Evolutionary conservation across 1,284 basidiomycete genomes (phyloP), one percentile per base, ranked within the genome.

Genomic region (Cutaneotrichosporon arboriforme): DNA sequence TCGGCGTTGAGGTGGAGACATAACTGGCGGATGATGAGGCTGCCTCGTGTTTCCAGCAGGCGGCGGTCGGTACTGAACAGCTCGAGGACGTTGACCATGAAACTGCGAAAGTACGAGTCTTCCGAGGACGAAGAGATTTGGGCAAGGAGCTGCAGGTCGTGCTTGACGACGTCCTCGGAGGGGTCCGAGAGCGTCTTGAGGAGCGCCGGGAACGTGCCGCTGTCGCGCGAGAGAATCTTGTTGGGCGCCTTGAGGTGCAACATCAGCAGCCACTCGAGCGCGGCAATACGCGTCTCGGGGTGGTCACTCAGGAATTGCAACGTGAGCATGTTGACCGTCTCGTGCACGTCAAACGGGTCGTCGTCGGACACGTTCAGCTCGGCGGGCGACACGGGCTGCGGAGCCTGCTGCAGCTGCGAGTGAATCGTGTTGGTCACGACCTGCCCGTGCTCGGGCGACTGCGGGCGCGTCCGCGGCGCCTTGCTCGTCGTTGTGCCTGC

Each of bases 251-350:
- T 97, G 69, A 92, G 87, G 75, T 99, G 96, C 49, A 99, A 77
- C 96, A 99, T 99, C 47, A 97, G 85, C 31, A 99, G 78, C 96
- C 96, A 99, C 76, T 96, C 92, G 61, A 99, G 77, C 4, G 94
- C 92, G 21, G 91, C 90, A 7, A 98, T 89, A 39, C 94, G 80
- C 1, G 96, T 97, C 69, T 97, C 91, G 66, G 96, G 94, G 68
- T 91, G 90, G 73, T 97, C 92, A 73, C 90, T 93, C 70, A 97
- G 72, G 68, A 99, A 92, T 66, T 97, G 92, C 49, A 96, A 78
- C 1, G 91, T 97, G 58, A 99, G 77, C 44, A 88, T 88, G 66
- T 88, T 90, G 49, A 98, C 92, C 0, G 92, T 97, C 18, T 84
- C 82, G 60, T 89, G 85, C 66, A 96, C 96, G 70, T 97, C 91